A percentile compares a stretch with the other conserved stretches of the same genome.
phyloP scores from a whole-genome alignment of 2,329 filamentous ascomycete genomes.

The Graphiopsis chlorocephala region DNA sequence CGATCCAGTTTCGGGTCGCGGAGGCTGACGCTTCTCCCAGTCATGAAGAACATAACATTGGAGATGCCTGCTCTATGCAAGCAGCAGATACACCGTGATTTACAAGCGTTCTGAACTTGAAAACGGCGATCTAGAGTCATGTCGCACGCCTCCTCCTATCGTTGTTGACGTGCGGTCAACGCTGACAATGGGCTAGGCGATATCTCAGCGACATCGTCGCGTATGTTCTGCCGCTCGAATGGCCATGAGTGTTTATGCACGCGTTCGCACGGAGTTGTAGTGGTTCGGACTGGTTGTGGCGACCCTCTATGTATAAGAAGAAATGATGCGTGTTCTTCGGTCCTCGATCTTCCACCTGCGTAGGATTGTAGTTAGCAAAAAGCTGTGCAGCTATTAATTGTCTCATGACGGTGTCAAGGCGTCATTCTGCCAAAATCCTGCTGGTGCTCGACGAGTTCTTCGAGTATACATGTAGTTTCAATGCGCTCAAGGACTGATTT shows the following conservation, averaged over 20 bases:
- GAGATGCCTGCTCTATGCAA: background rate
- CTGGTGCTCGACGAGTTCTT: background rate
- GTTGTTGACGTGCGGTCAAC: background rate
- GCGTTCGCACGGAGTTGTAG: background rate
- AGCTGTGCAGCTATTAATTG: background rate
- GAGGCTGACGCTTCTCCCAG: too few relatives aligned
- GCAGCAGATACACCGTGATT: too few relatives aligned
- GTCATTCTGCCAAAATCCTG: background rate
- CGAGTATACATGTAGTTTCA: background rate
- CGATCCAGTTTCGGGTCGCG: too few relatives aligned
- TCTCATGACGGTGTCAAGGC: background rate
- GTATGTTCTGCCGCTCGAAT: background rate
- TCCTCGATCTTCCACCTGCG: background rate
- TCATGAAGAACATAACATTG: background rate
- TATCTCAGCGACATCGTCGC: background rate
- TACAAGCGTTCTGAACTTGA: too few relatives aligned
- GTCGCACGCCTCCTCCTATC: too few relatives aligned
- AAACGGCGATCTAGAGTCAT: too few relatives aligned
- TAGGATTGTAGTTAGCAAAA: background rate
- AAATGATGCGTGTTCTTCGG: background rate
- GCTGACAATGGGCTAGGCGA: background rate
- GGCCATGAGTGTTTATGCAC: background rate
- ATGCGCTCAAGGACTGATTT: background rate
- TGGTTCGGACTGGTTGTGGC: background rate
- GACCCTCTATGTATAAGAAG: background rate